Percentiles rank a stretch among this genome's conserved stretches.
Evolutionary conservation across 2,329 filamentous ascomycete species (phyloP).

Genomic region (Talaromyces albobiverticillius): DNA sequence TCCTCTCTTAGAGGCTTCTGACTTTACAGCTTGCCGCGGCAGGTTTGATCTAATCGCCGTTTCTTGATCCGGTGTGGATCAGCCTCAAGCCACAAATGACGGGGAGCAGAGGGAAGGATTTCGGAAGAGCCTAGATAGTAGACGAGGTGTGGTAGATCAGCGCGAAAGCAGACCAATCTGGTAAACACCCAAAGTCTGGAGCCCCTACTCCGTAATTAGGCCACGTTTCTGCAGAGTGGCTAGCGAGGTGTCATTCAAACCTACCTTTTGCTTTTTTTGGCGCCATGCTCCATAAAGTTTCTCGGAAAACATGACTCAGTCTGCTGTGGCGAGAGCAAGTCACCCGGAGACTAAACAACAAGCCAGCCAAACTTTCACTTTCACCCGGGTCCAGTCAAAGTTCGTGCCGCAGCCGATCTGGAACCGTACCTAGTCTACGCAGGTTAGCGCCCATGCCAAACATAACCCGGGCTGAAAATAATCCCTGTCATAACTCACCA

Average conservation of each 20-base stretch:
- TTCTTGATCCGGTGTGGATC: not conserved
- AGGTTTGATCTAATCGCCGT: not conserved
- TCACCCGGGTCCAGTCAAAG: conserved; percentile 3
- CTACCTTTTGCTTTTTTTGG: conserved; percentile 2
- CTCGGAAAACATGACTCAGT: too few species aligned
- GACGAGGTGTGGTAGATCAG: not conserved
- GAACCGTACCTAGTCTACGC: too few species aligned
- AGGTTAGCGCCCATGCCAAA: too few species aligned
- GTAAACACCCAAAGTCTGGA: not conserved
- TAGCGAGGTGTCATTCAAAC: not conserved
- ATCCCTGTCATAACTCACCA: not conserved
- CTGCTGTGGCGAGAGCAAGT: not conserved
- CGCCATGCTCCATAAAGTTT: too few species aligned
- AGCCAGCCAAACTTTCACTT: too few species aligned
- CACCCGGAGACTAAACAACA: not conserved
- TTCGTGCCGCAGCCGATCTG: conserved; percentile 1
- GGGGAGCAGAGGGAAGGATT: not conserved
- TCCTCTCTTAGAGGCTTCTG: too few species aligned
- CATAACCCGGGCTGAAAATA: not conserved
- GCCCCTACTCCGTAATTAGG: not conserved
- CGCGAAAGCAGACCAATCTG: not conserved
- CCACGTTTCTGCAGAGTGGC: not conserved
- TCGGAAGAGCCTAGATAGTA: not conserved
- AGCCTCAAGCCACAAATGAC: not conserved
- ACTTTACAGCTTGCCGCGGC: not conserved